Evolutionary conservation across 805 yeast species (phyloP).

Genomic region (Danielozyma ontarioensis): DNA sequence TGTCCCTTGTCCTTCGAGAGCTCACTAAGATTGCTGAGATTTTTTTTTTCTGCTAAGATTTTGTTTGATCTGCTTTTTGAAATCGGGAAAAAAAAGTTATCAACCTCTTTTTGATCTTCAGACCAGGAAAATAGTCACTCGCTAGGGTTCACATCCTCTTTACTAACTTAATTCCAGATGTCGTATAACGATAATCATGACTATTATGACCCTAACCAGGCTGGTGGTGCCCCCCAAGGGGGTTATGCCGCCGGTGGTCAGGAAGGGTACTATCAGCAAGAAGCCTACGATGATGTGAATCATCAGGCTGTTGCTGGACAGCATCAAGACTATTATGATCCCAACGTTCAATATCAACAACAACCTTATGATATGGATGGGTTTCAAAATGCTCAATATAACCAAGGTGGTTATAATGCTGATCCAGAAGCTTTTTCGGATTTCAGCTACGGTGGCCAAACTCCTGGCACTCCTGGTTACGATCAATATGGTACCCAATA

Average conservation of each 20-base stretch:
- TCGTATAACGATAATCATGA: slow-evolving; percentile 55
- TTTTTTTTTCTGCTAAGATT: too few relatives aligned
- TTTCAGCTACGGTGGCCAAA: slow-evolving; percentile 55
- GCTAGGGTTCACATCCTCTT: too few relatives aligned
- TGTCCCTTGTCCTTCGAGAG: too few relatives aligned
- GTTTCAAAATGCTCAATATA: slow-evolving; percentile 27
- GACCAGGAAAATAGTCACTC: too few relatives aligned
- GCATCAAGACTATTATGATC: slow-evolving; percentile 50
- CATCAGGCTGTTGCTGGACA: slow-evolving; percentile 21
- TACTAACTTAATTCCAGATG: slow-evolving; percentile 40
- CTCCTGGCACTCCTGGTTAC: slow-evolving; percentile 59
- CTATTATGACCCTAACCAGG: slow-evolving; percentile 30
- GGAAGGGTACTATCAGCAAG: slow-evolving; percentile 32
- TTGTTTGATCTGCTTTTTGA: too few relatives aligned
- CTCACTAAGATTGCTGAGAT: too few relatives aligned
- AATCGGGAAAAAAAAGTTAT: too few relatives aligned
- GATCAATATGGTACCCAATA: slow-evolving; percentile 67
- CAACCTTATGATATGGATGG: slow-evolving; percentile 47
- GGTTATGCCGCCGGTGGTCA: slow-evolving; percentile 9
- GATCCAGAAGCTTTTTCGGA: slow-evolving; percentile 65
- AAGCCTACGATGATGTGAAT: slow-evolving; percentile 33
- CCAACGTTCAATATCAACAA: slow-evolving; percentile 42
- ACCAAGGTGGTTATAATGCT: slow-evolving; percentile 26
- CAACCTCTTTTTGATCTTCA: too few relatives aligned
- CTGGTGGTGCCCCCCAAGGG: slow-evolving; percentile 11